Conservation (phyloP, 495 filamentous ascomycete genomes). For the Bacidia rubella region DNA sequence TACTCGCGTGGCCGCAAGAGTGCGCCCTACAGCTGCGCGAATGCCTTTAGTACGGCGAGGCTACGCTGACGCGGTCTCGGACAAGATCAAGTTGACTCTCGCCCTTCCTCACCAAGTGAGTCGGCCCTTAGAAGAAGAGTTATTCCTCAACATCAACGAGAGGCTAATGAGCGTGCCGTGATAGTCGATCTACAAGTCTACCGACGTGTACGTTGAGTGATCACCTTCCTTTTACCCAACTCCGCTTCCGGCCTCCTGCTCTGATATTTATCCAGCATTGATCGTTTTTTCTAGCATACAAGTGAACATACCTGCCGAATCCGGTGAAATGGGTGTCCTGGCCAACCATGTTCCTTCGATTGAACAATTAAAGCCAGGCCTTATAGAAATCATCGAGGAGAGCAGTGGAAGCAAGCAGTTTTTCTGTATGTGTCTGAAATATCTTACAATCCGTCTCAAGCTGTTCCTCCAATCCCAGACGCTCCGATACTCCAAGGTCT, state of each 20-base stretch:
- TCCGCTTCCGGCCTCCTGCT: constrained; percentile 6
- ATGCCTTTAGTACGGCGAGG: constrained; percentile 65
- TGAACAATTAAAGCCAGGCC: constrained; percentile 93
- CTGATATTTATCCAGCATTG: not conserved
- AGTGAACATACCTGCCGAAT: constrained; percentile 97
- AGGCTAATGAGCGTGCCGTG: not conserved
- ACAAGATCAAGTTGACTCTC: constrained; percentile 97
- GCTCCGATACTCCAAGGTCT: not conserved
- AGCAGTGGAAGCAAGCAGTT: constrained; percentile 85
- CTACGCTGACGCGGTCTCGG: constrained; percentile 87
- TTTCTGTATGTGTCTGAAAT: constrained; percentile 61
- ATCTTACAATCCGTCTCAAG: not conserved
- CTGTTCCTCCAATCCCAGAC: not conserved
- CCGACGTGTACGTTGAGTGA: constrained; percentile 51
- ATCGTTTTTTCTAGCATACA: constrained; percentile 52
- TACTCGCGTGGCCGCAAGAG: constrained; percentile 72
- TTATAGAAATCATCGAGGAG: constrained; percentile 95
- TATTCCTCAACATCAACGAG: not conserved
- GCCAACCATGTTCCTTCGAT: constrained; percentile 98
- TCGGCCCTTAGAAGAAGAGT: not conserved
- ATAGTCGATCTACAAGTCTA: constrained; percentile 61
- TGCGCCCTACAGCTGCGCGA: constrained; percentile 54
- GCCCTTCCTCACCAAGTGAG: constrained; percentile 96
- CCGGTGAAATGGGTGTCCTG: constrained; percentile 97
- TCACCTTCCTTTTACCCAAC: constrained; percentile 7